Evolutionary conservation across 768 basidiomycete species (phyloP).

Genomic region (Hortiboletus campestris): DNA sequence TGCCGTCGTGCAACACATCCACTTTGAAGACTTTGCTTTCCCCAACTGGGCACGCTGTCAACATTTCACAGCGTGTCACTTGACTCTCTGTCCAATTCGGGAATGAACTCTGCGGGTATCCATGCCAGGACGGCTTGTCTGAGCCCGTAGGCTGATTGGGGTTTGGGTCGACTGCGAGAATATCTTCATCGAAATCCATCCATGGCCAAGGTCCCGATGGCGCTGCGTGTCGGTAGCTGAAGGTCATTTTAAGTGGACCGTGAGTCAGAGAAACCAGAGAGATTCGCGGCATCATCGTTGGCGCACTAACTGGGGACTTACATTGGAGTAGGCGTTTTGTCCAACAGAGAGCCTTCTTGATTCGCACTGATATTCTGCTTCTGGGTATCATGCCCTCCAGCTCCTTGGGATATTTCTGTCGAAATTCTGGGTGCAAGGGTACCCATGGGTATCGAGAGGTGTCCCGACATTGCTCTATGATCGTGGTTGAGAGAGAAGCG

Average conservation of each 20-base stretch:
- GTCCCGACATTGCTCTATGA: conserved; percentile 11
- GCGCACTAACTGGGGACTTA: conserved; percentile 1
- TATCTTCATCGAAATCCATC: conserved; percentile 37
- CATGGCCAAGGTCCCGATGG: conserved; percentile 44
- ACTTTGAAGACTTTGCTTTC: conserved; percentile 22
- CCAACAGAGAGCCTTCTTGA: conserved; percentile 1
- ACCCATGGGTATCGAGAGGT: conserved; percentile 22
- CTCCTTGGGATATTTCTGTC: not conserved
- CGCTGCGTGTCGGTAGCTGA: conserved; percentile 36
- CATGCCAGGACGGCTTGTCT: conserved; percentile 14
- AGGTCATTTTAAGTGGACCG: not conserved
- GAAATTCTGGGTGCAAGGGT: not conserved
- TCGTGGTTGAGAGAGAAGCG: not conserved
- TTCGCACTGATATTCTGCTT: not conserved
- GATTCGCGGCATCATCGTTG: not conserved
- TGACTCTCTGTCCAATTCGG: conserved; percentile 33
- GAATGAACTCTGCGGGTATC: conserved; percentile 32
- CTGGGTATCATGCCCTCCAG: not conserved
- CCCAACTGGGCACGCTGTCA: conserved; percentile 16
- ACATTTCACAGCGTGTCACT: conserved; percentile 32
- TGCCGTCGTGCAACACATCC: conserved; percentile 17
- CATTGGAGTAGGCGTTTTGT: conserved; percentile 23
- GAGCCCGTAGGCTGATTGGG: not conserved
- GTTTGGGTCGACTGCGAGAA: not conserved
- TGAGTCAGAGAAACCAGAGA: not conserved